A percentile compares a stretch with the other conserved stretches of the same genome.
Conservation (phyloP, 78 protist genomes). For the Dictyostelium brefeldianum region DNA sequence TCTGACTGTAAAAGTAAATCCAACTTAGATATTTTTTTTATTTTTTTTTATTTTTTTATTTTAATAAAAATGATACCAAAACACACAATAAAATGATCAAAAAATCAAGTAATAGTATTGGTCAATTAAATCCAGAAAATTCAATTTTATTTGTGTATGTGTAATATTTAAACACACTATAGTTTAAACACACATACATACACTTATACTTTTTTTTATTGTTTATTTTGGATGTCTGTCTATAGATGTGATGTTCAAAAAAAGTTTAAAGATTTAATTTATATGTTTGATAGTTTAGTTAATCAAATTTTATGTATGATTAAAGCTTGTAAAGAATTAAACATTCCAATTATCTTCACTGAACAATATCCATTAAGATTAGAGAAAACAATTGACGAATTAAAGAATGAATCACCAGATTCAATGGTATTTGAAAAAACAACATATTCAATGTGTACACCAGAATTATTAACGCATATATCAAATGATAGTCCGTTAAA, state of each 20-base stretch:
- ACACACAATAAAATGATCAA: no score
- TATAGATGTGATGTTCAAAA: conserved; percentile 53
- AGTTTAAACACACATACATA: no score
- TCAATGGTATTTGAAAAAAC: conserved; percentile 50
- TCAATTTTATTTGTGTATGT: no score
- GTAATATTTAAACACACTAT: no score
- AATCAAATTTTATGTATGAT: conserved; percentile 14
- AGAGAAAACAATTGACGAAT: conserved; percentile 54
- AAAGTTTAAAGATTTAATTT: conserved; percentile 31
- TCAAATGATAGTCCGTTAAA: not conserved
- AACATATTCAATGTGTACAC: conserved; percentile 70
- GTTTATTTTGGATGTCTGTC: no score
- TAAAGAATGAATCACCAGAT: not conserved
- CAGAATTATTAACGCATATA: conserved; percentile 17
- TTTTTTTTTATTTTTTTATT: no score
- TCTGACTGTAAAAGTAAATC: no score
- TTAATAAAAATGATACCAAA: no score
- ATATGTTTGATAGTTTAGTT: not conserved
- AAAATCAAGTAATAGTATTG: no score
- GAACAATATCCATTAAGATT: conserved; percentile 81
- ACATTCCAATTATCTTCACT: conserved; percentile 67
- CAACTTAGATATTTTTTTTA: no score
- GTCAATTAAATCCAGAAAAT: no score
- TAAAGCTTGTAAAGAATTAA: conserved; percentile 44
- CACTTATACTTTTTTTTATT: no score